These are phyloP conservation scores for Benincasa hispida DNA, from an alignment of 306 rosid genomes.

Conservation along the genomic window DNA sequence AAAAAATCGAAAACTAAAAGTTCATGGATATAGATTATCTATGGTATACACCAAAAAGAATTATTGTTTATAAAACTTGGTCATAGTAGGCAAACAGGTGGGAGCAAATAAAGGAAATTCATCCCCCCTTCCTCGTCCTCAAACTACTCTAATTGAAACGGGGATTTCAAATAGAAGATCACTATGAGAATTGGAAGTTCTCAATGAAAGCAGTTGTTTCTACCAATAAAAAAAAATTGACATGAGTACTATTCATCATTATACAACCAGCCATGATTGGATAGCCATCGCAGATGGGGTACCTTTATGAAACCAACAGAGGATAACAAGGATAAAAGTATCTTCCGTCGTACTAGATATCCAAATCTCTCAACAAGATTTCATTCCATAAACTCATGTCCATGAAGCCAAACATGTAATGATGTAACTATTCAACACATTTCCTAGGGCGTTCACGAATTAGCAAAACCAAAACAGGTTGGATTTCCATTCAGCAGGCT, in stretches of 20 bases:
- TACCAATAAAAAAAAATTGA: too few relatives aligned
- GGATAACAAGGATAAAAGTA: neutral
- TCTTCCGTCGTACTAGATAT: neutral
- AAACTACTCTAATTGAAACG: neutral
- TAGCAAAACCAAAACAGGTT: neutral
- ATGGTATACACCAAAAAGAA: too few relatives aligned
- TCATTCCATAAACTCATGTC: neutral
- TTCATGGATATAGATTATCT: too few relatives aligned
- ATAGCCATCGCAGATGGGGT: neutral
- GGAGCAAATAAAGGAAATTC: neutral
- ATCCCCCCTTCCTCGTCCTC: neutral
- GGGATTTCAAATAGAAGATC: neutral
- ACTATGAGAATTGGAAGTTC: neutral
- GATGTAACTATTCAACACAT: neutral
- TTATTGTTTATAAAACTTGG: too few relatives aligned
- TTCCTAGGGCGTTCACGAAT: neutral
- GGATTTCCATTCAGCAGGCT: neutral
- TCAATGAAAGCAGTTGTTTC: too few relatives aligned
- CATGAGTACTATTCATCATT: neutral
- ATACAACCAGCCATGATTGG: neutral
- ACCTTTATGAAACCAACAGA: neutral
- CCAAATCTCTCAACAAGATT: neutral
- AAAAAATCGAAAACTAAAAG: too few relatives aligned
- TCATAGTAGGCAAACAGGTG: neutral
- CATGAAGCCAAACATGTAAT: neutral